Conservation (phyloP, 2,329 filamentous ascomycete genomes). For the Pyricularia pennisetigena region DNA sequence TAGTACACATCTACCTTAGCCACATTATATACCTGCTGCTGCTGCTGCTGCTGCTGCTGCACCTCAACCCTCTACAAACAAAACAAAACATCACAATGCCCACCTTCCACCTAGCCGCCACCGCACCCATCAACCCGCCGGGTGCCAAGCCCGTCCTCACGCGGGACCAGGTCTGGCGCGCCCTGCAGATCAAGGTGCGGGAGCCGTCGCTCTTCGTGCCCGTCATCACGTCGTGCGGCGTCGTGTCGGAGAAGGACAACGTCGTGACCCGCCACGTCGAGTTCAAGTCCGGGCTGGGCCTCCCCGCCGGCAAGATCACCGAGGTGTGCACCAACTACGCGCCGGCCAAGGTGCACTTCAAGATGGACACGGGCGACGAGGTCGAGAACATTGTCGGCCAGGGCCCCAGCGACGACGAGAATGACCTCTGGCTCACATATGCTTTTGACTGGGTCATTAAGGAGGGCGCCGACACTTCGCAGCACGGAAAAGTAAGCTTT, state of each 20-base stretch:
- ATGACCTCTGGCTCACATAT: constrained; percentile 21
- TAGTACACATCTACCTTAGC: no score
- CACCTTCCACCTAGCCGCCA: constrained; percentile 12
- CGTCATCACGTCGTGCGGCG: constrained; percentile 20
- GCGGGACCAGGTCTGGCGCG: constrained; percentile 23
- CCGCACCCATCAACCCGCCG: constrained; percentile 23
- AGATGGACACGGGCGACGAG: constrained; percentile 18
- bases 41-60: no score
- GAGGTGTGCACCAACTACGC: constrained; percentile 21
- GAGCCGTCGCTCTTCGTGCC: constrained; percentile 26
- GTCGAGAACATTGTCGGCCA: constrained; percentile 20
- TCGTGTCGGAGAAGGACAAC: constrained; percentile 19
- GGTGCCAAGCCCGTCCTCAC: constrained; percentile 18
- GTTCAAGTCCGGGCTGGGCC: constrained; percentile 14
- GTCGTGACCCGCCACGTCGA: constrained; percentile 18
- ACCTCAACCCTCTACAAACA: not conserved
- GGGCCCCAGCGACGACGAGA: constrained; percentile 13
- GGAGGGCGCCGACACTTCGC: not conserved
- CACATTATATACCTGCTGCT: no score
- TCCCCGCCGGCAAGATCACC: constrained; percentile 8
- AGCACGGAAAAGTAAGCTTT: not conserved
- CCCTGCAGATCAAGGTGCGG: constrained; percentile 24
- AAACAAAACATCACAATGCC: not conserved
- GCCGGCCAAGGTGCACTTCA: constrained; percentile 20
- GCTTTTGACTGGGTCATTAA: constrained; percentile 13